Conservation (phyloP, 352 stramenopile genomes). For the Globisporangium middletonii region DNA sequence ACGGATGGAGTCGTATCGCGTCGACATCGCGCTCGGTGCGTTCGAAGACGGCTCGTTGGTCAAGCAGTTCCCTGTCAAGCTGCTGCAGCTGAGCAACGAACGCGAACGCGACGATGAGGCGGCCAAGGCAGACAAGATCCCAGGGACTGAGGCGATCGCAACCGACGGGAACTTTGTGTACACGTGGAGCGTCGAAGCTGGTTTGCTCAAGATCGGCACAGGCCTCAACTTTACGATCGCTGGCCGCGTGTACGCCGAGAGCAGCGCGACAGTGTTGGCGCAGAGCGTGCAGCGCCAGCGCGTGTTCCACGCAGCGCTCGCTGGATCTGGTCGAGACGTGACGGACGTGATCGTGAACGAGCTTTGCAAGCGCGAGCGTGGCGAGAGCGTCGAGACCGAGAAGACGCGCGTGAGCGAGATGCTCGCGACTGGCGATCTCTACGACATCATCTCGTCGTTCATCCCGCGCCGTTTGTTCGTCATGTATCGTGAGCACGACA, state of each 20-base stretch:
- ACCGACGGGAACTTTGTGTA: slow-evolving; percentile 70
- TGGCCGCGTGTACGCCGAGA: slow-evolving; percentile 53
- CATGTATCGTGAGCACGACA: too few relatives aligned
- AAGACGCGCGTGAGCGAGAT: slow-evolving; percentile 12
- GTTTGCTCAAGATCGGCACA: slow-evolving; percentile 61
- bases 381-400: not conserved
- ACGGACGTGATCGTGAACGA: slow-evolving; percentile 17
- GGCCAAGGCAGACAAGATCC: slow-evolving; percentile 10
- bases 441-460: slow-evolving; percentile 14
- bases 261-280: slow-evolving; percentile 24
- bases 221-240: slow-evolving; percentile 65
- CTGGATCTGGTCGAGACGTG: slow-evolving; percentile 37
- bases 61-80: slow-evolving; percentile 47
- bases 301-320: slow-evolving; percentile 25
- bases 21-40: slow-evolving; percentile 47
- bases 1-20: slow-evolving; percentile 44
- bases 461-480: slow-evolving; percentile 19
- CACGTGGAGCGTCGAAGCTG: slow-evolving; percentile 35
- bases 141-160: slow-evolving; percentile 25
- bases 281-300: slow-evolving; percentile 17
- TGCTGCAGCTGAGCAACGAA: slow-evolving; percentile 16
- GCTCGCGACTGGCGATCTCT: slow-evolving; percentile 5
- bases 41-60: slow-evolving; percentile 32
- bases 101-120: not conserved
- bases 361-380: slow-evolving; percentile 3